These are phyloP conservation scores for Claviceps lovelessii DNA, from an alignment of 2,329 filamentous ascomycete species.

Conservation along the genomic window DNA sequence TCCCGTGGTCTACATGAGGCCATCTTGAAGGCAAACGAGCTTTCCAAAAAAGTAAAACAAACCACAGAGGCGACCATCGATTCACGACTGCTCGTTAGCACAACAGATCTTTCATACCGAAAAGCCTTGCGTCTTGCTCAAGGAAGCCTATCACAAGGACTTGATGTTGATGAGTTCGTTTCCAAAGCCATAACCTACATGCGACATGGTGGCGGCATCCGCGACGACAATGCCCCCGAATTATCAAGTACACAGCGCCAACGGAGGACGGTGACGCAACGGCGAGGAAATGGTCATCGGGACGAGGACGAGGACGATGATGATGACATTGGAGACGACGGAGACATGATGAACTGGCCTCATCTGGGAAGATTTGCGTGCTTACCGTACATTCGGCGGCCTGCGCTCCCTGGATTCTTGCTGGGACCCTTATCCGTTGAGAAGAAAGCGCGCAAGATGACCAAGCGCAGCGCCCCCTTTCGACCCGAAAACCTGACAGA, in stretches of 20 bases:
- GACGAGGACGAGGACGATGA: constrained; percentile 41
- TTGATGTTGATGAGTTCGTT: constrained; percentile 86
- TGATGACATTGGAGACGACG: constrained; percentile 54
- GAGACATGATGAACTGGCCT: constrained; percentile 74
- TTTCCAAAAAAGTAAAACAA: constrained; percentile 61
- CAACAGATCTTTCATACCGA: constrained; percentile 66
- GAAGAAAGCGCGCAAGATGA: constrained; percentile 60
- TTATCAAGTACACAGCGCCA: constrained; percentile 35
- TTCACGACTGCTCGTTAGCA: constrained; percentile 67
- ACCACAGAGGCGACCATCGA: constrained; percentile 85
- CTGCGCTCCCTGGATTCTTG: constrained; percentile 68
- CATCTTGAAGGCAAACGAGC: constrained; percentile 49
- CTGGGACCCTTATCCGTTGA: constrained; percentile 80
- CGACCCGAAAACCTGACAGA: constrained; percentile 53
- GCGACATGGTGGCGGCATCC: constrained; percentile 48
- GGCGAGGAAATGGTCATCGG: constrained; percentile 25
- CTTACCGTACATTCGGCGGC: constrained; percentile 56
- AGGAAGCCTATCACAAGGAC: constrained; percentile 56
- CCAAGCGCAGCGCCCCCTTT: constrained; percentile 57
- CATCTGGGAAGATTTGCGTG: constrained; percentile 67
- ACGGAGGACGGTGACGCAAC: constrained; percentile 20
- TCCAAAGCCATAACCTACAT: constrained; percentile 83
- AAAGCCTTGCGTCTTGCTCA: constrained; percentile 61
- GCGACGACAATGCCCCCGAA: constrained; percentile 35
- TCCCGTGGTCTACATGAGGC: constrained; percentile 52